phyloP scores from a whole-genome alignment of 139 green algal genomes.

The Choricystis sp. region DNA sequence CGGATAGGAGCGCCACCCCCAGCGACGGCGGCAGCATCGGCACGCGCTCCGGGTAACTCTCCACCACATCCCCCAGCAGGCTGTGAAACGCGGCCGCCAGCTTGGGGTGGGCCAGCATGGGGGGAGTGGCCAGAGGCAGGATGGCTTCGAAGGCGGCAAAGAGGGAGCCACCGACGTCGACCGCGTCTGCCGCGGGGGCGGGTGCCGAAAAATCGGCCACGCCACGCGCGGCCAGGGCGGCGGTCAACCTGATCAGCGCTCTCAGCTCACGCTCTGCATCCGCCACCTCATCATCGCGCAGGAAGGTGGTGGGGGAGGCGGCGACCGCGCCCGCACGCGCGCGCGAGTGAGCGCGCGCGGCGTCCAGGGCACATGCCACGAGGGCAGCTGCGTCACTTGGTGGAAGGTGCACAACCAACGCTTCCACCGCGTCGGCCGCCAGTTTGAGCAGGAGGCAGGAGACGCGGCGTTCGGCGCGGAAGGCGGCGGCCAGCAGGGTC shows the following conservation, averaged over 20 bases:
- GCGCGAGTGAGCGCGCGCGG: background rate
- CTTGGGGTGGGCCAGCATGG: slow-evolving; percentile 53
- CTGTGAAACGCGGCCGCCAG: slow-evolving; percentile 44
- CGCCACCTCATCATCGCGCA: slow-evolving; percentile 2
- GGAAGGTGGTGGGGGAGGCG: slow-evolving; percentile 16
- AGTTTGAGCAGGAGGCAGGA: slow-evolving; percentile 51
- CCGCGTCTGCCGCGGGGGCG: slow-evolving; percentile 31
- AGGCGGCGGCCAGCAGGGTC: slow-evolving; percentile 14
- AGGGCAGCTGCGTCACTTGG: background rate
- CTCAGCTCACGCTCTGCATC: slow-evolving; percentile 31
- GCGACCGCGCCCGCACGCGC: slow-evolving; percentile 7
- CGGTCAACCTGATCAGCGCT: slow-evolving; percentile 54
- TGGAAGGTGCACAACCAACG: background rate
- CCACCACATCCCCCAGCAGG: slow-evolving; percentile 51
- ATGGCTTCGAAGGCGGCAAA: slow-evolving; percentile 34
- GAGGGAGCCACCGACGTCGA: slow-evolving; percentile 15
- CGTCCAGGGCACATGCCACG: background rate
- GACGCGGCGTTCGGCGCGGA: slow-evolving; percentile 16
- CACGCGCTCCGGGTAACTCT: slow-evolving; percentile 9
- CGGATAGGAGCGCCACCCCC: background rate
- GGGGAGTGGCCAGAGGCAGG: slow-evolving; percentile 42
- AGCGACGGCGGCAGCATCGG: background rate
- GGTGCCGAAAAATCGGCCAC: slow-evolving; percentile 6
- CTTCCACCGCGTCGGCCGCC: background rate
- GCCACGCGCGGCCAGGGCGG: background rate